Evolutionary conservation across 768 basidiomycete genomes (phyloP).

Genomic region (Rhodotorula sphaerocarpa): DNA sequence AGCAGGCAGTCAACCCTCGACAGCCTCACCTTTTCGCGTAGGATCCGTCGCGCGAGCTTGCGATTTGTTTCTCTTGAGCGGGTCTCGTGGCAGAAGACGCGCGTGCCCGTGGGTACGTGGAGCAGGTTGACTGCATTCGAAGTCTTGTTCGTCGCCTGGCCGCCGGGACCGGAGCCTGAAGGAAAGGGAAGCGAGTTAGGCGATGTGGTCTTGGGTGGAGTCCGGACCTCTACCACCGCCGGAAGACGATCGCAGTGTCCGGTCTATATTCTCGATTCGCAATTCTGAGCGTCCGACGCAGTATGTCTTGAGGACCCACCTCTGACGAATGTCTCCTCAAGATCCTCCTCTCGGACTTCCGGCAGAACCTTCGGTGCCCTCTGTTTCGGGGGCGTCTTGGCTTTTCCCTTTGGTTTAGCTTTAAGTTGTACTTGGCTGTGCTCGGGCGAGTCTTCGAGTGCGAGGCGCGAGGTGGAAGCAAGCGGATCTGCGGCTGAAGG

Average conservation of each 20-base stretch:
- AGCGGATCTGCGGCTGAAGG: too few species aligned
- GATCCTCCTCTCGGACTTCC: conserved; percentile 17
- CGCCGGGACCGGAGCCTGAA: conserved; percentile 24
- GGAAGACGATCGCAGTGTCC: too few species aligned
- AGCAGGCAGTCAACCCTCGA: too few species aligned
- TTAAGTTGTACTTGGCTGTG: too few species aligned
- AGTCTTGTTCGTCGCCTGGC: conserved; percentile 32
- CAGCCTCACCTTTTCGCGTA: conserved; percentile 20
- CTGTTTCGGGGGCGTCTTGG: conserved; percentile 14
- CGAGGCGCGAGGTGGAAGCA: not conserved
- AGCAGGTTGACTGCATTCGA: conserved; percentile 18
- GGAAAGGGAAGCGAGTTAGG: not conserved
- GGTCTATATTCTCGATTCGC: too few species aligned
- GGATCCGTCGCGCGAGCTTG: conserved; percentile 10
- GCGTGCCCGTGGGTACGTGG: conserved; percentile 14
- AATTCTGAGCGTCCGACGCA: too few species aligned
- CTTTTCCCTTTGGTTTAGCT: conserved; percentile 9
- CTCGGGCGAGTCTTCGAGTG: not conserved
- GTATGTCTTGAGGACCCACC: conserved; percentile 1
- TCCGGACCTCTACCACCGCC: too few species aligned
- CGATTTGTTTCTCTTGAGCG: conserved; percentile 19
- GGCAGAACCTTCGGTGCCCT: conserved; percentile 15
- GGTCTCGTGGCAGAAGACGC: conserved; percentile 30
- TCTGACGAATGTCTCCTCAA: conserved; percentile 24
- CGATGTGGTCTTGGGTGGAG: too few species aligned